Evolutionary conservation across 73 alveolate species (phyloP).

Genomic region (Paramecium primaurelia): DNA sequence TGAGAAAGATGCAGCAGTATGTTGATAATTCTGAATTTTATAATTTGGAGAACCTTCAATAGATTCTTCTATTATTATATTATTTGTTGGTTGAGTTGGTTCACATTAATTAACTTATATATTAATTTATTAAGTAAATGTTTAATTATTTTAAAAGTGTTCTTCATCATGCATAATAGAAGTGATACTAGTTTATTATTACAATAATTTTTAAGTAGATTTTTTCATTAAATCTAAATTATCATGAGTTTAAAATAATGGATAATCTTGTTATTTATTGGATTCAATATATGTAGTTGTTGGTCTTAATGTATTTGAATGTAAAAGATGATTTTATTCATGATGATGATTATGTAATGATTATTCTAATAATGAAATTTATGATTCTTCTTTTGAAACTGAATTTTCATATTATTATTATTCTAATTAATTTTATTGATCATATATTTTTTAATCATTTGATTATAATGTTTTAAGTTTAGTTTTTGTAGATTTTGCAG

Average conservation of each 20-base stretch:
- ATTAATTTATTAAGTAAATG: neutral
- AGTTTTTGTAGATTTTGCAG: neutral
- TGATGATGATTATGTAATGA: neutral
- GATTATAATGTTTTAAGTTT: neutral
- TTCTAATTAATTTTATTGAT: neutral
- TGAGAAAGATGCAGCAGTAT: neutral
- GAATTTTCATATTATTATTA: neutral
- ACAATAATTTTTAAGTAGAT: neutral
- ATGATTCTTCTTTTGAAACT: neutral
- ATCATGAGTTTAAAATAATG: neutral
- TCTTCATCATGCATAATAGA: conserved; percentile 15
- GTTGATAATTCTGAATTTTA: neutral
- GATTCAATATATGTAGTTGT: neutral
- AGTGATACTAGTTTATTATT: neutral
- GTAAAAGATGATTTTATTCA: neutral
- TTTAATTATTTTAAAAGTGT: neutral
- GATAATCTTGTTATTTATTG: neutral
- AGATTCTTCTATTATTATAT: neutral
- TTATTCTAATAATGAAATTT: neutral
- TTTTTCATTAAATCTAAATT: neutral
- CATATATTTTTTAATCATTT: neutral
- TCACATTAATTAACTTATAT: neutral
- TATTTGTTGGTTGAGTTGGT: neutral
- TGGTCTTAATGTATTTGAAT: neutral
- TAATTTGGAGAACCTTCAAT: neutral